Conservation (phyloP, 768 basidiomycete genomes). For the Amanita rubescens region DNA sequence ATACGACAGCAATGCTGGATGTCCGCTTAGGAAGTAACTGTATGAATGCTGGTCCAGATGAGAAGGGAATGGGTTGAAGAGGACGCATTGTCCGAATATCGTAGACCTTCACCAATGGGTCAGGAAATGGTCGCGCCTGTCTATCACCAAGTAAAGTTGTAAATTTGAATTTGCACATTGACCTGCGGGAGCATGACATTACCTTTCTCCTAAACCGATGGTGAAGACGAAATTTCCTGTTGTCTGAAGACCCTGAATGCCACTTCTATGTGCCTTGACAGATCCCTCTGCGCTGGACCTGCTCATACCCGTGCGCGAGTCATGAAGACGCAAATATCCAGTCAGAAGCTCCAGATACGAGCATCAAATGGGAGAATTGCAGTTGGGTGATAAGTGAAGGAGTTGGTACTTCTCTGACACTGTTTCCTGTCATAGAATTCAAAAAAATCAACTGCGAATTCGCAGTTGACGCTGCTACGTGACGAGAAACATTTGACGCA, state of each 20-base stretch:
- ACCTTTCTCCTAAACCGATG: constrained; percentile 86
- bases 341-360: constrained; percentile 68
- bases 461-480: constrained; percentile 52
- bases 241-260: constrained; percentile 74
- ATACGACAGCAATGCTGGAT: constrained; percentile 67
- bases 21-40: constrained; percentile 71
- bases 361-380: constrained; percentile 52
- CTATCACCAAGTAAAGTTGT: constrained; percentile 32
- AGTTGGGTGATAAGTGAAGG: constrained; percentile 60
- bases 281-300: constrained; percentile 43
- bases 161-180: constrained; percentile 10
- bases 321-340: constrained; percentile 67
- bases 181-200: not conserved
- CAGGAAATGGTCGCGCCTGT: constrained; percentile 80
- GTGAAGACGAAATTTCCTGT: constrained; percentile 78
- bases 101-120: constrained; percentile 89
- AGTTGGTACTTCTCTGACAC: constrained; percentile 48
- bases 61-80: constrained; percentile 81
- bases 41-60: constrained; percentile 81
- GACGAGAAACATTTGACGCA: constrained; percentile 42
- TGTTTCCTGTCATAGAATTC: constrained; percentile 65
- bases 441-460: constrained; percentile 59
- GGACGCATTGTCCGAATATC: constrained; percentile 81
- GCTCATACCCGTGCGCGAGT: constrained; percentile 53
- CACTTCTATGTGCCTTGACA: constrained; percentile 74